phyloP scores from a whole-genome alignment of 495 filamentous ascomycete species.

The Xylaria flabelliformis region DNA sequence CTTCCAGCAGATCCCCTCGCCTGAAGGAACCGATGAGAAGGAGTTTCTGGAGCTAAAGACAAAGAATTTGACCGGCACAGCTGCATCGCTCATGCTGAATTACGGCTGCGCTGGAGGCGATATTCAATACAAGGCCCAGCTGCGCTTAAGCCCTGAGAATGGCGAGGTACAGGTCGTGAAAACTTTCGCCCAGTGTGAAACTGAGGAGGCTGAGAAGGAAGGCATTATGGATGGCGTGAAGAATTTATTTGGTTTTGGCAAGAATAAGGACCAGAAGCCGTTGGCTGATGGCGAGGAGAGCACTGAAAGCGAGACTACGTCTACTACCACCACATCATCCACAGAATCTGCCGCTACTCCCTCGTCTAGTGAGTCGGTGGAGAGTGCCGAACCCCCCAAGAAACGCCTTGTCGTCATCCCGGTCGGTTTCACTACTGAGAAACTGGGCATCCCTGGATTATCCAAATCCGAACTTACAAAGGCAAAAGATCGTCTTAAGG shows the following conservation, averaged over 20 bases:
- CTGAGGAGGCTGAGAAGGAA: constrained; percentile 71
- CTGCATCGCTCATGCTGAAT: constrained; percentile 73
- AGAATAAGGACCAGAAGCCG: constrained; percentile 81
- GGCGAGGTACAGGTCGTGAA: constrained; percentile 83
- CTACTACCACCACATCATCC: constrained; percentile 40
- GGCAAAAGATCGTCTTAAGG: constrained; percentile 73
- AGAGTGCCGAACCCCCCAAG: constrained; percentile 52
- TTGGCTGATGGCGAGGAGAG: constrained; percentile 65
- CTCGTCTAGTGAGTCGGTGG: constrained; percentile 49
- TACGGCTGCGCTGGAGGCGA: constrained; percentile 77
- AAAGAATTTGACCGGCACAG: constrained; percentile 82
- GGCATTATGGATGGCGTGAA: constrained; percentile 91
- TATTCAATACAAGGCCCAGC: constrained; percentile 78
- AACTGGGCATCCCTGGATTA: constrained; percentile 65
- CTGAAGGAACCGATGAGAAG: constrained; percentile 44
- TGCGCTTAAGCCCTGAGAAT: constrained; percentile 72
- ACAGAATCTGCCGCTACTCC: constrained; percentile 50
- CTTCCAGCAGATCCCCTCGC: constrained; percentile 69
- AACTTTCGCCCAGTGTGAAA: constrained; percentile 83
- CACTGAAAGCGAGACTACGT: constrained; percentile 55
- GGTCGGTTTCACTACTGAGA: constrained; percentile 66
- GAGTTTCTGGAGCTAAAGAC: constrained; percentile 66
- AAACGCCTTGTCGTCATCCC: constrained; percentile 75
- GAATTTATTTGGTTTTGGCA: constrained; percentile 90
- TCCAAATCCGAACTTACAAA: constrained; percentile 64